phyloP scores from a whole-genome alignment of 257 asterid genomes.

The Solanum infundibuliforme region DNA sequence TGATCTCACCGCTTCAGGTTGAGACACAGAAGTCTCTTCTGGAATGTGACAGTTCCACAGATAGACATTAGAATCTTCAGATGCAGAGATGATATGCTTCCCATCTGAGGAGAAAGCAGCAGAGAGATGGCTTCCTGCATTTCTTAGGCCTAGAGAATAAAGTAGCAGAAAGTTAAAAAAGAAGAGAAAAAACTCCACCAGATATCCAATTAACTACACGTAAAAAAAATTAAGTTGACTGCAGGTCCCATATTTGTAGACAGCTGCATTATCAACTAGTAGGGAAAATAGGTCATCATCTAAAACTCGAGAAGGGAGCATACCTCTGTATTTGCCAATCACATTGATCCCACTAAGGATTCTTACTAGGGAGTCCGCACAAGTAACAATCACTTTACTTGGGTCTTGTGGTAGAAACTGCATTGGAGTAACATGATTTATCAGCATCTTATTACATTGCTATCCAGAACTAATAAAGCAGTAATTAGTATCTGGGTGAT shows the following conservation, averaged over 20 bases:
- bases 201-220: not conserved
- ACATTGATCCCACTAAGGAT: conserved; percentile 49
- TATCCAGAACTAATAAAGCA: not conserved
- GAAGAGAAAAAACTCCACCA: not conserved
- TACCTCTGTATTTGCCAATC: conserved; percentile 64
- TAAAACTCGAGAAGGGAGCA: not conserved
- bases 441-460: not conserved
- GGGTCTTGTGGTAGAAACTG: conserved; percentile 78
- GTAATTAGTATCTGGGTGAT: not conserved
- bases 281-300: not conserved
- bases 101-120: conserved; percentile 71
- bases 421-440: conserved; percentile 2
- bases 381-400: conserved; percentile 65
- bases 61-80: conserved; percentile 66
- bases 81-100: conserved; percentile 64
- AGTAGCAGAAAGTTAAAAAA: not conserved
- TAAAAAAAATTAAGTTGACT: not conserved
- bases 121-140: conserved; percentile 41
- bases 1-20: conserved; percentile 33
- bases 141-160: conserved; percentile 47
- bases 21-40: conserved; percentile 15
- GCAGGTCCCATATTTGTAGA: not conserved
- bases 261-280: not conserved
- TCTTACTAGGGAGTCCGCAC: conserved; percentile 73
- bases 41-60: conserved; percentile 48